phyloP scores from a whole-genome alignment of 2,329 filamentous ascomycete species.

The Aspergillus sergii region DNA sequence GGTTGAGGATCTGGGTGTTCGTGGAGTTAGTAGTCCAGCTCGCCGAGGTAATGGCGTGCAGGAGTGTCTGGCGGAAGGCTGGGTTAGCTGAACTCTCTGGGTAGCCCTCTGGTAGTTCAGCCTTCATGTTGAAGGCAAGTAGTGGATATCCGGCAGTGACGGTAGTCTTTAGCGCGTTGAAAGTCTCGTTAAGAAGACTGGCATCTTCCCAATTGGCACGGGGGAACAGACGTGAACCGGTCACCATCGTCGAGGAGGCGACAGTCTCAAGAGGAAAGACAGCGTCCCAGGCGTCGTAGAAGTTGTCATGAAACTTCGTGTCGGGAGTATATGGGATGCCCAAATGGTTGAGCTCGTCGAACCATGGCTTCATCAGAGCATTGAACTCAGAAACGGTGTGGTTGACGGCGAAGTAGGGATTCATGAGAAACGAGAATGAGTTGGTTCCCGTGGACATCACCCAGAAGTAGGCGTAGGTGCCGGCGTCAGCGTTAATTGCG shows the following conservation, averaged over 20 bases:
- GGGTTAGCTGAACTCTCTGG: conserved; percentile 27
- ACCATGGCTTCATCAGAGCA: conserved; percentile 31
- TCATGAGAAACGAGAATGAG: conserved; percentile 37
- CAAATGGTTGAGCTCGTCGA: conserved; percentile 25
- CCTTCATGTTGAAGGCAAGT: conserved; percentile 38
- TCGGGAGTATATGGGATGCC: conserved; percentile 28
- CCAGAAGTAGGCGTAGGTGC: conserved; percentile 38
- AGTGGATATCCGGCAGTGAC: conserved; percentile 30
- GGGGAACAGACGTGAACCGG: conserved; percentile 39
- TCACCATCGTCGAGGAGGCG: conserved; percentile 24
- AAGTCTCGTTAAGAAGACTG: conserved; percentile 30
- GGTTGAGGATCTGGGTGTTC: conserved; percentile 40
- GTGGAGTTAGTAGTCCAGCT: conserved; percentile 26
- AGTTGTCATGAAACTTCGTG: conserved; percentile 31
- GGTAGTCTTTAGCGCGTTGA: conserved; percentile 26
- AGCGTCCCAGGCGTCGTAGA: conserved; percentile 30
- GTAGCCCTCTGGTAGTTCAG: conserved; percentile 23
- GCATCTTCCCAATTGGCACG: conserved; percentile 34
- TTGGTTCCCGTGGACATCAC: not conserved
- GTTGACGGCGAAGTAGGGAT: conserved; percentile 31
- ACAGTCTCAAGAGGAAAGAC: conserved; percentile 32
- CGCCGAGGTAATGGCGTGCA: conserved; percentile 30
- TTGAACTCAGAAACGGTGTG: conserved; percentile 31
- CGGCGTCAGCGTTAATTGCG: conserved; percentile 29
- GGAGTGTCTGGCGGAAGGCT: conserved; percentile 27